Conservation (phyloP, 1,284 basidiomycete genomes). For the Ganoderma meredithae region DNA sequence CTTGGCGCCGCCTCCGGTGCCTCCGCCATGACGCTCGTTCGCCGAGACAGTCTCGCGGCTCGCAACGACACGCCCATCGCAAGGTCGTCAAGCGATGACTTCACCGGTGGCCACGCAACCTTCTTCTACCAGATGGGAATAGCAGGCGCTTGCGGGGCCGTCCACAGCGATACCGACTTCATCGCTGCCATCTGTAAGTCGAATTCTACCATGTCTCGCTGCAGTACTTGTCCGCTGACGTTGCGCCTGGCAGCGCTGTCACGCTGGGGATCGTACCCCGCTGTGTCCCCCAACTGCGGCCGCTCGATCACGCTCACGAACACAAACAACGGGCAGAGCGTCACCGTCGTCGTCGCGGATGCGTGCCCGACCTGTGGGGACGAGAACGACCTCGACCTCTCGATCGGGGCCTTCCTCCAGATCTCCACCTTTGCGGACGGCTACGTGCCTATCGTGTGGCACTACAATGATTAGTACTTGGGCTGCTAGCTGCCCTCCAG, state of each 20-base stretch:
- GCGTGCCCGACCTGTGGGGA: conserved; percentile 55
- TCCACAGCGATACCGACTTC: neutral
- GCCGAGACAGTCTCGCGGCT: neutral
- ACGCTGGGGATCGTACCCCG: neutral
- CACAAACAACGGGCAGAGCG: conserved; percentile 57
- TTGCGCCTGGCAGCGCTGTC: neutral
- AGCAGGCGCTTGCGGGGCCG: neutral
- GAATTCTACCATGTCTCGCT: neutral
- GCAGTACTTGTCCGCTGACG: neutral
- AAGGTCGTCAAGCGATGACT: neutral
- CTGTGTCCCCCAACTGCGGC: conserved; percentile 68
- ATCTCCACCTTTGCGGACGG: neutral
- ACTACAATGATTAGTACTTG: neutral
- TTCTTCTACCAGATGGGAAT: neutral
- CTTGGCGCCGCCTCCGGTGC: neutral
- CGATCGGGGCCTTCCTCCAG: neutral
- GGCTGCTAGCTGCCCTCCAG: neutral
- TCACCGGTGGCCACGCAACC: neutral
- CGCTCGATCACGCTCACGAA: conserved; percentile 72
- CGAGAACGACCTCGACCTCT: neutral
- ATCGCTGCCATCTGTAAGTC: neutral
- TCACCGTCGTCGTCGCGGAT: conserved; percentile 76
- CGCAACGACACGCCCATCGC: neutral
- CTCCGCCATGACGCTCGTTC: neutral
- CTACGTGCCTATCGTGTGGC: neutral